Conservation (phyloP, 345 rosid genomes). For the Brassica napus region DNA sequence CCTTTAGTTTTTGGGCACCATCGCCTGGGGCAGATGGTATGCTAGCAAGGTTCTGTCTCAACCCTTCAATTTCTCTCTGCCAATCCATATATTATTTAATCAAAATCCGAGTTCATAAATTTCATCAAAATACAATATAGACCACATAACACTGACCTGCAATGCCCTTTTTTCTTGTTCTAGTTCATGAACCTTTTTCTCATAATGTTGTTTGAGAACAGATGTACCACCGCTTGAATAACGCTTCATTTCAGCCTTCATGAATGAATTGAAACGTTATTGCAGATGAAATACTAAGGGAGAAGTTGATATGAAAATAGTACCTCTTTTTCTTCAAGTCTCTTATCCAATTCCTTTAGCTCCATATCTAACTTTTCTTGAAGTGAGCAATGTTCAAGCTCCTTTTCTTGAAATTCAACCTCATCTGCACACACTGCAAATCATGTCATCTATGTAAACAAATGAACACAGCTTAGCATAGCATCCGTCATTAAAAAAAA, state of each 20-base stretch:
- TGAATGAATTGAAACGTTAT: conserved; percentile 3
- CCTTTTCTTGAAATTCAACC: conserved; percentile 69
- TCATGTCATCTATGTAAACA: background rate
- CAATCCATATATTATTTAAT: conserved; percentile 28
- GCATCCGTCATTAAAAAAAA: background rate
- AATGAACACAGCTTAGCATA: background rate
- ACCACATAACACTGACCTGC: conserved; percentile 57
- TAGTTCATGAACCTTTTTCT: conserved; percentile 83
- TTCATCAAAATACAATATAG: background rate
- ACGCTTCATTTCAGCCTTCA: conserved; percentile 96
- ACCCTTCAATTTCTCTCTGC: conserved; percentile 89
- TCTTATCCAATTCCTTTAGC: conserved; percentile 86
- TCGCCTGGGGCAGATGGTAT: conserved; percentile 78
- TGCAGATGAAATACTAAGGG: conserved; percentile 11
- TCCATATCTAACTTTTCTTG: conserved; percentile 85
- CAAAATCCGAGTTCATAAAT: background rate
- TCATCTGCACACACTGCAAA: conserved; percentile 56
- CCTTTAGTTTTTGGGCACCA: conserved; percentile 81
- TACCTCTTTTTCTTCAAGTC: conserved; percentile 96
- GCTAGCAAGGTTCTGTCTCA: conserved; percentile 68
- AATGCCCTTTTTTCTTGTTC: conserved; percentile 79
- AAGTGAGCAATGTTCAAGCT: conserved; percentile 85
- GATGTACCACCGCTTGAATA: conserved; percentile 69
- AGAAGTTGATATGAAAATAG: conserved; percentile 3
- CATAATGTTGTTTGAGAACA: conserved; percentile 89